Base-by-base conservation (phyloP, 73 alveolate species). In the Paramecium bursaria region DNA sequence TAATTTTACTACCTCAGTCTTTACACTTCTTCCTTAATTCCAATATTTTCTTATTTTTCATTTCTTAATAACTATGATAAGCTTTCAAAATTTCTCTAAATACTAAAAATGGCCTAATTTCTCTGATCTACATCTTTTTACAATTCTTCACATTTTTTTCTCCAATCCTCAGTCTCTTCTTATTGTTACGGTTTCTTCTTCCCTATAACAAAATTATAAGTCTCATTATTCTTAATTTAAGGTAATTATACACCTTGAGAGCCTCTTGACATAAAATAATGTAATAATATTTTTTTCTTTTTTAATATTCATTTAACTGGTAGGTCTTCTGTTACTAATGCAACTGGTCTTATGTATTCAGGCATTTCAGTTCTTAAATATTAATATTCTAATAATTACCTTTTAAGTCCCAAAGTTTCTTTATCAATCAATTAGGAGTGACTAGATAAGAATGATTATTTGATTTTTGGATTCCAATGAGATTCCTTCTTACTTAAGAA, bases 381-480 rank as follows among this genome's bases (percentile, higher is more conserved):
- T 35, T 13, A 9, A 3, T 1, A 19, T 1, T 14, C 2, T 19
- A n/a, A 21, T 14, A 3, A 13, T 2, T 67, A 67, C 82, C 82
- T 67, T 27, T 67, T 67, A 19, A 67, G 44, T 33, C 82, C 82
- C 9, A 67, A 67, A 26, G 33, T 39, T 67, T 67, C 26, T 67
- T 67, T 67, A 21, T 53, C 19, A 42, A 67, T 67, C 39, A 67
- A 67, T 67, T 67, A 17, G 0, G 60, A 9, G 27, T 67, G 82
- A 67, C 44, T 67, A n/a, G 46, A 47, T 6, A 91, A 48, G 90
- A 92, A 91, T 19, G 75, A 90, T 39, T 86, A 88, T 54, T 82
- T 85, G 14, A 85, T 51, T 33, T 88, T 92, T 29, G 90, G 86
- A 52, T 91, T 91, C 97, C 97, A 92, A 61, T 85, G 90, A 61